Conservation (phyloP, 345 rosid genomes). For the Salix suchowensis region DNA sequence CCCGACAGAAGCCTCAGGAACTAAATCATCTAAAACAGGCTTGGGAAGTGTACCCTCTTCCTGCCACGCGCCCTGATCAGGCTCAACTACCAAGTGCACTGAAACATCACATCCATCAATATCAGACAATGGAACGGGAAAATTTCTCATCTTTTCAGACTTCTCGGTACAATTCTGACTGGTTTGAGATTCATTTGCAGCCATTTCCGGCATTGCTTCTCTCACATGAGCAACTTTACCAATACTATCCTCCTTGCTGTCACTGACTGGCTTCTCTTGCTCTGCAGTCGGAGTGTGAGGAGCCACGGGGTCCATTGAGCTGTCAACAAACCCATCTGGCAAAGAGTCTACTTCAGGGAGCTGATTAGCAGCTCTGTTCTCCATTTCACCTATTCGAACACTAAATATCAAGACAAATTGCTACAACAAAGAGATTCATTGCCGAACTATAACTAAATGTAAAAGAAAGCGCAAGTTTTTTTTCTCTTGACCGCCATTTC, state of each 20-base stretch:
- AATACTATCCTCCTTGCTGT: slow-evolving; percentile 26
- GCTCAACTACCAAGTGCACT: slow-evolving; percentile 28
- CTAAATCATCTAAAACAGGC: slow-evolving; percentile 14
- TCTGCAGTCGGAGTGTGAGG: slow-evolving; percentile 44
- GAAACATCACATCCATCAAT: slow-evolving; percentile 39
- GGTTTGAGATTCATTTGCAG: slow-evolving; percentile 22
- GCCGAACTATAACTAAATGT: background rate
- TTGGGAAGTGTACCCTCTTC: slow-evolving; percentile 16
- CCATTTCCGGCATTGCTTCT: slow-evolving; percentile 12
- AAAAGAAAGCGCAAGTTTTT: no score
- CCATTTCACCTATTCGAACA: slow-evolving; percentile 43
- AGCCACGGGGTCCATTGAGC: slow-evolving; percentile 48
- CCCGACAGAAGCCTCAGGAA: slow-evolving; percentile 23
- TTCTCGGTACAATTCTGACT: slow-evolving; percentile 34
- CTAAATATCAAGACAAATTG: background rate
- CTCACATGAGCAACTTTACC: slow-evolving; percentile 17
- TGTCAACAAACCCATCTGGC: slow-evolving; percentile 92
- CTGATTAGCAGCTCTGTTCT: slow-evolving; percentile 49
- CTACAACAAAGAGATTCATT: background rate
- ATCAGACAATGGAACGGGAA: slow-evolving; percentile 66
- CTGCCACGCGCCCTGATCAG: slow-evolving; percentile 25
- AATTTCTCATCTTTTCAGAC: slow-evolving; percentile 45
- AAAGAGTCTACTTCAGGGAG: slow-evolving; percentile 89
- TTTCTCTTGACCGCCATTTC: background rate
- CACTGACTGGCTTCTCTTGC: slow-evolving; percentile 36